Evolutionary conservation across 2,329 filamentous ascomycete genomes (phyloP).

Genomic region (Drechslerella stenobrocha): DNA sequence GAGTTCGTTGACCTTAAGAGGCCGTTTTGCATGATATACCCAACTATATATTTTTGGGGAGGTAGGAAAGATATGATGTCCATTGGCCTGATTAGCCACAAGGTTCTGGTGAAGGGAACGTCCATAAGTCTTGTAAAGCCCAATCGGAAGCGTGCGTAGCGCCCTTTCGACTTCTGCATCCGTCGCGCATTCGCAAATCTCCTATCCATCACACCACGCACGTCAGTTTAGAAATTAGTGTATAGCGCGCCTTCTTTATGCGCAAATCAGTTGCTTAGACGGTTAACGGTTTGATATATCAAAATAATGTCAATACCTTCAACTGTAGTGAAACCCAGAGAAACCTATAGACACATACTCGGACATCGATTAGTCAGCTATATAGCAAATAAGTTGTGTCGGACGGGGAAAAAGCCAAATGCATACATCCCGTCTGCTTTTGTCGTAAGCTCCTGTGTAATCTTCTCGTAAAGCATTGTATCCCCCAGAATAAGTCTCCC

Average conservation of each 20-base stretch:
- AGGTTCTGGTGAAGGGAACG: slow-evolving; percentile 12
- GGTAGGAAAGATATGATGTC: neutral
- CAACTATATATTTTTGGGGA: slow-evolving; percentile 22
- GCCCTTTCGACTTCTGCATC: slow-evolving; percentile 51
- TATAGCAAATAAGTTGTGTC: neutral
- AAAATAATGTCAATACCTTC: slow-evolving; percentile 3
- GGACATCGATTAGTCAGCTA: slow-evolving; percentile 6
- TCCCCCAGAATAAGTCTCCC: slow-evolving; percentile 16
- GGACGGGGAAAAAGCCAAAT: slow-evolving; percentile 17
- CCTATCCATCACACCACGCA: slow-evolving; percentile 46
- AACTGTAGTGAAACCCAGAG: slow-evolving; percentile 54
- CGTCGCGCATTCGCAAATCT: slow-evolving; percentile 53
- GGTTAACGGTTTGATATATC: neutral
- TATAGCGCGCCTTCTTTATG: too few relatives aligned
- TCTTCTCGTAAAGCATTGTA: slow-evolving; percentile 12
- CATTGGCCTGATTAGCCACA: neutral
- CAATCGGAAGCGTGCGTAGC: slow-evolving; percentile 52
- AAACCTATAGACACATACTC: slow-evolving; percentile 50
- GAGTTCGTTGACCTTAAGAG: slow-evolving; percentile 16
- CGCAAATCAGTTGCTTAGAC: too few relatives aligned
- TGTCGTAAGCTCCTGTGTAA: slow-evolving; percentile 13
- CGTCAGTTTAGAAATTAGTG: too few relatives aligned
- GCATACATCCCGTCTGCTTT: slow-evolving; percentile 33
- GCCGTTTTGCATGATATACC: slow-evolving; percentile 30
- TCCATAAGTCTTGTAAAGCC: slow-evolving; percentile 53